These are phyloP conservation scores for Naematelia aurantialba DNA, from an alignment of 768 basidiomycete genomes.

Conservation along the genomic window DNA sequence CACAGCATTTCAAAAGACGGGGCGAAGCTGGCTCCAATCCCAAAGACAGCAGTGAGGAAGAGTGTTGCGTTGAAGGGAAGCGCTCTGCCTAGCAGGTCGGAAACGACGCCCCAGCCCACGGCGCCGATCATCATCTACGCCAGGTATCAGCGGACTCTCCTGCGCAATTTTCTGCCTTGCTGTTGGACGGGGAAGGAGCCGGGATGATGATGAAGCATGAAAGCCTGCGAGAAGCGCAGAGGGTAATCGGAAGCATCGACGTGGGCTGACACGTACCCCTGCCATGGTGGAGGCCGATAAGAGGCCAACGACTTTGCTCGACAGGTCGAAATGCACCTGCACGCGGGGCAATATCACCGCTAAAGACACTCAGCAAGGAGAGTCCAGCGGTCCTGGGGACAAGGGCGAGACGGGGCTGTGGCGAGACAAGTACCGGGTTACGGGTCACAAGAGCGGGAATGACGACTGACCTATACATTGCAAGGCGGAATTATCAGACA, in stretches of 20 bases:
- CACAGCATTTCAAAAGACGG: conserved; percentile 68
- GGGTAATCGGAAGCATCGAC: neutral
- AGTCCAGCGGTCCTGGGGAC: no score
- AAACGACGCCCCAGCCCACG: conserved; percentile 80
- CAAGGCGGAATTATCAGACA: conserved; percentile 48
- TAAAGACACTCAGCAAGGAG: conserved; percentile 2
- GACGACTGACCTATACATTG: conserved; percentile 36
- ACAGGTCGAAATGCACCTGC: conserved; percentile 78
- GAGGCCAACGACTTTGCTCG: conserved; percentile 68
- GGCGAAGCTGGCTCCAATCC: conserved; percentile 70
- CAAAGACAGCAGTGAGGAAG: conserved; percentile 84
- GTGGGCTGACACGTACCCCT: conserved; percentile 18
- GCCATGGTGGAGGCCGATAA: conserved; percentile 69
- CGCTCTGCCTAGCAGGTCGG: conserved; percentile 82
- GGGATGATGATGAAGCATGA: neutral
- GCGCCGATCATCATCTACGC: conserved; percentile 95
- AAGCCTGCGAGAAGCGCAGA: neutral
- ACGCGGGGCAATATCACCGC: conserved; percentile 95
- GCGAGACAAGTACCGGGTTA: no score
- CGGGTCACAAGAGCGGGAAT: neutral
- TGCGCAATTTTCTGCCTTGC: neutral
- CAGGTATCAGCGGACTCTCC: neutral
- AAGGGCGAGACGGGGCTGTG: no score
- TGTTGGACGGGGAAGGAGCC: neutral
- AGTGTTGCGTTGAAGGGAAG: conserved; percentile 90